phyloP scores from a whole-genome alignment of 1,284 basidiomycete species.

The Cryptococcus neoformans region DNA sequence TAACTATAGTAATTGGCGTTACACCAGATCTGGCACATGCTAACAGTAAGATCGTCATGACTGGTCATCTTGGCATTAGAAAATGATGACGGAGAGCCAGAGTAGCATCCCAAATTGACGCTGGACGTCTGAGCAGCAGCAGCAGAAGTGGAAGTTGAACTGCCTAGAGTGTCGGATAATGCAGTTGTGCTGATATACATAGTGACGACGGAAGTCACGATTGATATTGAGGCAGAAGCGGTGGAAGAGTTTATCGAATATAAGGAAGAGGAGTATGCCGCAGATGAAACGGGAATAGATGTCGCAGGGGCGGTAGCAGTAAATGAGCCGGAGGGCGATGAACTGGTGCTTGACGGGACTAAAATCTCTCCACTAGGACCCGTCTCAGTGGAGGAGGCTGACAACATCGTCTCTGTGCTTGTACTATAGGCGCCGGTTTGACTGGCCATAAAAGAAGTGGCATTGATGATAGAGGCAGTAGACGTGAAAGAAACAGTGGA shows the following conservation, averaged over 20 bases:
- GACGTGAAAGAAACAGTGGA: no score
- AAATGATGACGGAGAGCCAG: conserved; percentile 11
- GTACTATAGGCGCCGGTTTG: no score
- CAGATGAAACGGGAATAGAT: neutral
- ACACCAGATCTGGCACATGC: conserved; percentile 34
- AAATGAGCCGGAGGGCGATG: neutral
- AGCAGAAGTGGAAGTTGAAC: conserved; percentile 6
- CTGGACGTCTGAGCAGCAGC: conserved; percentile 13
- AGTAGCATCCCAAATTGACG: conserved; percentile 22
- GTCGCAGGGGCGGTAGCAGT: neutral
- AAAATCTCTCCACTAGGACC: no score
- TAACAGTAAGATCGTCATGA: conserved; percentile 17
- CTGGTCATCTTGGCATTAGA: conserved; percentile 22
- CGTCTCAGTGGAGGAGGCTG: no score
- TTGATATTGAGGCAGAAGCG: no score
- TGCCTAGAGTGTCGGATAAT: neutral
- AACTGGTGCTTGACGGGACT: no score
- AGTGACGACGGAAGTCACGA: neutral
- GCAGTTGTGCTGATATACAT: neutral
- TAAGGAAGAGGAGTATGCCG: no score
- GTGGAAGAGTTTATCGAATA: no score
- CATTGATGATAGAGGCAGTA: no score
- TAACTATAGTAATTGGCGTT: conserved; percentile 27
- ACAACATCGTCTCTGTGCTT: no score
- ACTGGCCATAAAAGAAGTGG: no score